phyloP scores from a whole-genome alignment of 345 rosid species.

The Linum lewisii region DNA sequence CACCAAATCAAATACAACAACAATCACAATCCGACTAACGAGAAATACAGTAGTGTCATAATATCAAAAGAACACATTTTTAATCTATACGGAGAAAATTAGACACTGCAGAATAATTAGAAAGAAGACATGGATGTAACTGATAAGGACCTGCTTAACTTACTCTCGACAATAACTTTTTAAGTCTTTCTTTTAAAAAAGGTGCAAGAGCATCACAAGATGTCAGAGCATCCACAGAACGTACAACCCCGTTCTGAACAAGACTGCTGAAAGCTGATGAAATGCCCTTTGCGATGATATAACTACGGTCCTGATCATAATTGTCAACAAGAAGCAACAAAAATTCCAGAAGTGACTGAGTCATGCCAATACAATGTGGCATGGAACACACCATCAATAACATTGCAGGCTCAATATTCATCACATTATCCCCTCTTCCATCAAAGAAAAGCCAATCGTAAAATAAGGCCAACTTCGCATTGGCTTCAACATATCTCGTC shows the following conservation, averaged over 20 bases:
- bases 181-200: constrained; percentile 42
- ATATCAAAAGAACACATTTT: constrained; percentile 3
- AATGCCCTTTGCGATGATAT: constrained; percentile 40
- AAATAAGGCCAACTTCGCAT: constrained; percentile 60
- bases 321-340: constrained; percentile 61
- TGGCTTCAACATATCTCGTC: constrained; percentile 42
- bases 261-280: constrained; percentile 44
- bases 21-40: constrained; percentile 62
- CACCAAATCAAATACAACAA: constrained; percentile 50
- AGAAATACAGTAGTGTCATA: background rate
- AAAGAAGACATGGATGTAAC: constrained; percentile 14
- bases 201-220: constrained; percentile 35
- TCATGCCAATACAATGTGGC: constrained; percentile 49
- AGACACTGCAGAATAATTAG: background rate
- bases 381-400: constrained; percentile 64
- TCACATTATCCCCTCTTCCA: constrained; percentile 50
- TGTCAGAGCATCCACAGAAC: constrained; percentile 38
- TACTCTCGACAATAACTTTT: constrained; percentile 25
- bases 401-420: constrained; percentile 92
- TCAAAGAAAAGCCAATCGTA: constrained; percentile 86
- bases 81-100: background rate
- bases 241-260: constrained; percentile 53
- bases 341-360: constrained; percentile 62
- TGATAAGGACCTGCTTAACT: constrained; percentile 21
- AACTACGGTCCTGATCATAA: constrained; percentile 38